phyloP scores from a whole-genome alignment of 2,329 filamentous ascomycete species.

The Monosporascus sp. region DNA sequence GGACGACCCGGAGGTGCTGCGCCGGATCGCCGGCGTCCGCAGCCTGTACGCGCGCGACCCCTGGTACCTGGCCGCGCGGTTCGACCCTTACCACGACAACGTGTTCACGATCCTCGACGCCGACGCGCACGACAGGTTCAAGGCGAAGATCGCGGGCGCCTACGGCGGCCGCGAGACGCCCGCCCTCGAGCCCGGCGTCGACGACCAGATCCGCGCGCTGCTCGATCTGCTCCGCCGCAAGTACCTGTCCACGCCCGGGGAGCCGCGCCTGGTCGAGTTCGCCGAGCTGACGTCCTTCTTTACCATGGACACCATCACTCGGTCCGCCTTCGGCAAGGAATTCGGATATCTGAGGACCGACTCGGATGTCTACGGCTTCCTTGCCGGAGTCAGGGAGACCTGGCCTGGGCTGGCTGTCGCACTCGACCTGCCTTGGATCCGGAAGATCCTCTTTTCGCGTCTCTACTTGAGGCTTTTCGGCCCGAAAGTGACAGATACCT shows the following conservation, averaged over 20 bases:
- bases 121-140: conserved; percentile 11
- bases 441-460: conserved; percentile 12
- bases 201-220: conserved; percentile 13
- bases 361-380: conserved; percentile 14
- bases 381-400: conserved; percentile 1
- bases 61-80: conserved; percentile 14
- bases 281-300: conserved; percentile 11
- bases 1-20: conserved; percentile 12
- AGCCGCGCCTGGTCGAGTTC: conserved; percentile 11
- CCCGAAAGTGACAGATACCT: conserved; percentile 12
- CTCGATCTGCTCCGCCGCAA: conserved; percentile 11
- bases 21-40: conserved; percentile 10
- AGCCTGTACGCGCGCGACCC: conserved; percentile 7
- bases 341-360: conserved; percentile 17
- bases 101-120: conserved; percentile 14
- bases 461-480: conserved; percentile 12
- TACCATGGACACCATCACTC: conserved; percentile 19
- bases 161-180: conserved; percentile 16
- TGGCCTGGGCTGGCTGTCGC: conserved; percentile 6
- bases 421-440: conserved; percentile 13
- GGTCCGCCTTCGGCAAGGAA: conserved; percentile 16
- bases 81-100: conserved; percentile 11
- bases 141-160: conserved; percentile 10
- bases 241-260: conserved; percentile 4
- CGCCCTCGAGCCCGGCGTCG: conserved; percentile 12